Evolutionary conservation across 495 filamentous ascomycete genomes (phyloP).

Genomic region (Penicillium atrosanguineum): DNA sequence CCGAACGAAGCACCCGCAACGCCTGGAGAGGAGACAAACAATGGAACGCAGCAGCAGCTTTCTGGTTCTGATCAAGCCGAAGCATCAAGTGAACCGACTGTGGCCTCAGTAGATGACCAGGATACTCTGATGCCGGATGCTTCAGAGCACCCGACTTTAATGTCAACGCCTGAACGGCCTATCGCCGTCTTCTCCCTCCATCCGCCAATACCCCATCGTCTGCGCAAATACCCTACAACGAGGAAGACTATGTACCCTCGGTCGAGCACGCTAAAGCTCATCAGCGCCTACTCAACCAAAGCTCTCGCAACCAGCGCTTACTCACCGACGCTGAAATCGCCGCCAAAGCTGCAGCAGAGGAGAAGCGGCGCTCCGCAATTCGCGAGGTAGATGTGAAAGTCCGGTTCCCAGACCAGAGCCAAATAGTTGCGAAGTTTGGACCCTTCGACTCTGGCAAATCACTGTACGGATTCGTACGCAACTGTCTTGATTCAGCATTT

Average conservation of each 20-base stretch:
- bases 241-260: constrained; percentile 76
- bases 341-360: constrained; percentile 48
- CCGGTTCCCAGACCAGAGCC: constrained; percentile 81
- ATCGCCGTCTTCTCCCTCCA: constrained; percentile 77
- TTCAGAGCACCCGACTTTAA: constrained; percentile 16
- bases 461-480: constrained; percentile 66
- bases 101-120: constrained; percentile 15
- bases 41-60: constrained; percentile 13
- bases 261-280: constrained; percentile 82
- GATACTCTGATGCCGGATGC: constrained; percentile 14
- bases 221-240: constrained; percentile 59
- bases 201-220: constrained; percentile 70
- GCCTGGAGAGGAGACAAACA: constrained; percentile 18
- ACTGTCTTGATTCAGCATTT: constrained; percentile 36
- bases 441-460: constrained; percentile 59
- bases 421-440: constrained; percentile 61
- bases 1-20: constrained; percentile 8
- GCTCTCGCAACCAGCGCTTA: constrained; percentile 62
- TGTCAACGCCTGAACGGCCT: constrained; percentile 38
- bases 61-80: constrained; percentile 4
- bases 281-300: constrained; percentile 65
- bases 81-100: constrained; percentile 3
- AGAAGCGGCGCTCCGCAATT: constrained; percentile 60
- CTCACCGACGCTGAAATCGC: constrained; percentile 51
- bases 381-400: constrained; percentile 73